Evolutionary conservation across 192 early-diverging fungal genomes (phyloP).

Genomic region (Podila horticola): DNA sequence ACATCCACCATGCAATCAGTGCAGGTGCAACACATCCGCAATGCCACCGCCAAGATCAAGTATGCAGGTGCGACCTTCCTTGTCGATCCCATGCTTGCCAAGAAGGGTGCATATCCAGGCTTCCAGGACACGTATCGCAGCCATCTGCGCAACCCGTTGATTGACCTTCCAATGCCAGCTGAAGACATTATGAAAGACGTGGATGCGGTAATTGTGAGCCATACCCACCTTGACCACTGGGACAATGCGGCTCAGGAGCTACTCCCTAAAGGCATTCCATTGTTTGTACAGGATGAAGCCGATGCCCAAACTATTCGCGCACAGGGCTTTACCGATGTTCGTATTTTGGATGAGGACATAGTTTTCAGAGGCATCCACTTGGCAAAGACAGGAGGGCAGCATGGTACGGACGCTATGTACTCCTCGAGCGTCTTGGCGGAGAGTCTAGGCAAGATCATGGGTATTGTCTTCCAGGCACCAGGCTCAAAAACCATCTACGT

Average conservation of each 20-base stretch:
- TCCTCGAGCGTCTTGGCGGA: no score
- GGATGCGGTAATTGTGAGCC: conserved; percentile 15
- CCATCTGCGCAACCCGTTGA: conserved; percentile 15
- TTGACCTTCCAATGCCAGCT: conserved; percentile 7
- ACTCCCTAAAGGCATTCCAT: conserved; percentile 4
- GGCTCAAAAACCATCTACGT: no score
- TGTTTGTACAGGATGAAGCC: conserved; percentile 10
- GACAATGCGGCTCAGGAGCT: conserved; percentile 11
- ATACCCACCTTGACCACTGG: conserved; percentile 16
- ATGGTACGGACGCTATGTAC: no score
- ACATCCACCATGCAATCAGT: conserved; percentile 4
- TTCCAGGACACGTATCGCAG: conserved; percentile 5
- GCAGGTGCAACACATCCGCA: conserved; percentile 8
- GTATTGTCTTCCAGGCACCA: no score
- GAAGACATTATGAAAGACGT: conserved; percentile 4
- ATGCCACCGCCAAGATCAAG: conserved; percentile 10
- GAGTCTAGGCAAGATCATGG: no score
- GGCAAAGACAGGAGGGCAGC: no score
- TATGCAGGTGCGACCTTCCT: neutral
- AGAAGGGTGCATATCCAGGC: conserved; percentile 8
- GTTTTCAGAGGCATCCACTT: no score
- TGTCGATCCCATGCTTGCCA: conserved; percentile 14
- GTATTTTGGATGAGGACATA: no score
- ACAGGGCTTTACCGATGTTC: conserved; percentile 12
- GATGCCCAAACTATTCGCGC: conserved; percentile 8